Evolutionary conservation across 371 early-diverging fungal species (phyloP).

Genomic region (Rhizopus sp.): DNA sequence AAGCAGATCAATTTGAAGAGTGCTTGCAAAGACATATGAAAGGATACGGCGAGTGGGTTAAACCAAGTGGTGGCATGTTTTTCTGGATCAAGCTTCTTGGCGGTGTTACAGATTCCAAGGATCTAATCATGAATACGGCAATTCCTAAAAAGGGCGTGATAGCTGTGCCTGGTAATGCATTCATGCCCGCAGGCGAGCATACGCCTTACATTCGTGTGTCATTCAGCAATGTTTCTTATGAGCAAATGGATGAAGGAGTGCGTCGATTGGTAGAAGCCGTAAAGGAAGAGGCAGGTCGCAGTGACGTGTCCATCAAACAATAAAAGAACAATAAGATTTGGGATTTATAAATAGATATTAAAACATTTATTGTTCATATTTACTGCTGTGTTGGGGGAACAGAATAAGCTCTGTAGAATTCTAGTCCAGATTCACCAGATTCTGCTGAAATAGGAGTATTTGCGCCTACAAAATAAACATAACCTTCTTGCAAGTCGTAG

Average conservation of each 20-base stretch:
- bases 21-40: constrained; percentile 57
- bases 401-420: constrained; percentile 66
- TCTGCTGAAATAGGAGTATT: constrained; percentile 48
- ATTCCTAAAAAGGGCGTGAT: constrained; percentile 70
- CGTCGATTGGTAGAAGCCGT: constrained; percentile 53
- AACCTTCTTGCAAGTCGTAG: constrained; percentile 49
- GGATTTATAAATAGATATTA: no score
- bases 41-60: constrained; percentile 68
- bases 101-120: constrained; percentile 63
- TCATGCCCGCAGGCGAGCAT: constrained; percentile 23
- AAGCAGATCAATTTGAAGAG: constrained; percentile 63
- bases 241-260: constrained; percentile 67
- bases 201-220: constrained; percentile 58
- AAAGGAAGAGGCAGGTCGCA: constrained; percentile 20
- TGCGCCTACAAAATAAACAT: constrained; percentile 71
- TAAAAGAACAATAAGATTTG: neutral
- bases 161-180: constrained; percentile 70
- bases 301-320: neutral
- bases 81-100: constrained; percentile 74
- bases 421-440: constrained; percentile 48
- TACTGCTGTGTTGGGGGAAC: constrained; percentile 16
- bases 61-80: constrained; percentile 82
- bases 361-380: no score
- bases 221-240: constrained; percentile 61
- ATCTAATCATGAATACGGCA: constrained; percentile 67